A percentile compares a stretch with the other conserved stretches of the same genome.
Conservation (phyloP, 352 stramenopile species). For the Pythium angustatum region DNA sequence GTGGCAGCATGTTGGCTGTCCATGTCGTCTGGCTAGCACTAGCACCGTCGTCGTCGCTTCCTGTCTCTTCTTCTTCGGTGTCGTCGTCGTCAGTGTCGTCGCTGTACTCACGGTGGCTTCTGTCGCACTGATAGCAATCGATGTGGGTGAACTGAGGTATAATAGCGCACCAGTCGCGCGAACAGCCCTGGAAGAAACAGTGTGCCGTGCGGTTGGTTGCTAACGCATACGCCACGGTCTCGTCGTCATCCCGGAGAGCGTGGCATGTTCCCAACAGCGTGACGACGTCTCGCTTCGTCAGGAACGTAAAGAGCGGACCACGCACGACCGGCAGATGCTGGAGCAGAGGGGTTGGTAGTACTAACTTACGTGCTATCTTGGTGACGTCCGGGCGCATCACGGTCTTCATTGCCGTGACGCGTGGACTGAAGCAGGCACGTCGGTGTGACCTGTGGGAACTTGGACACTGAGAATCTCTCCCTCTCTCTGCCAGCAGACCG, state of each 20-base stretch:
- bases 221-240: background rate
- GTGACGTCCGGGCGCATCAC: too few species aligned
- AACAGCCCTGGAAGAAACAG: conserved; percentile 1
- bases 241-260: background rate
- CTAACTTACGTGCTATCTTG: too few species aligned
- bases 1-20: background rate
- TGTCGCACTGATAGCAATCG: background rate
- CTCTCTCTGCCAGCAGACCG: too few species aligned
- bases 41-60: too few species aligned
- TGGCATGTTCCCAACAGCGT: background rate
- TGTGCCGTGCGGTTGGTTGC: background rate
- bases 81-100: background rate
- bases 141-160: background rate
- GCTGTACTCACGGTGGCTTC: background rate
- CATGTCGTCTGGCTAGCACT: background rate
- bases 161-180: background rate
- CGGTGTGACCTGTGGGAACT: too few species aligned
- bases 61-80: background rate
- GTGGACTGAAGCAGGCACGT: too few species aligned
- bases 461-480: too few species aligned
- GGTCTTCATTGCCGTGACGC: too few species aligned
- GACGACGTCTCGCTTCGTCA: background rate
- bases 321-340: background rate
- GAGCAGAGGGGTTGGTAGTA: too few species aligned
- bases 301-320: background rate